Evolutionary conservation across 768 basidiomycete genomes (phyloP).

Genomic region (Mycena venus): DNA sequence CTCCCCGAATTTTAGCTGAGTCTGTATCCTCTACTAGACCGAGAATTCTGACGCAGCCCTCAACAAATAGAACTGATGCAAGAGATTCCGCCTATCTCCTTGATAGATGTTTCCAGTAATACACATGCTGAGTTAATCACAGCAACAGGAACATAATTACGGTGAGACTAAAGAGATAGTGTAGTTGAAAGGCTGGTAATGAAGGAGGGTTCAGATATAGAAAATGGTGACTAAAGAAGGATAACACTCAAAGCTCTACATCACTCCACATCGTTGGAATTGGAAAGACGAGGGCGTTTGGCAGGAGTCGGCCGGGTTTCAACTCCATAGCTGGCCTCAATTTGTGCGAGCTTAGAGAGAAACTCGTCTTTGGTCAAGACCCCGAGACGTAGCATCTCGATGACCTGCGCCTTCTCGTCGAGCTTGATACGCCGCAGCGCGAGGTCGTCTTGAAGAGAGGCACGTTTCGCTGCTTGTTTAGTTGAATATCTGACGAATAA

Average conservation of each 20-base stretch:
- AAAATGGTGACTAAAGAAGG: no score
- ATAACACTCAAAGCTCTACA: neutral
- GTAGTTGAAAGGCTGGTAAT: no score
- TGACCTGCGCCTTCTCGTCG: conserved; percentile 1
- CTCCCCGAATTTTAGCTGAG: no score
- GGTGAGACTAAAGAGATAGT: no score
- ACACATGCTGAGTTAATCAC: no score
- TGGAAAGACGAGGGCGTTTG: neutral
- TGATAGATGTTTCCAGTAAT: no score
- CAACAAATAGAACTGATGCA: no score
- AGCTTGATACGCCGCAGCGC: neutral
- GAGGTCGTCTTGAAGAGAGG: neutral
- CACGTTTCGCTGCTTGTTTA: neutral
- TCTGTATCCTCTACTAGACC: no score
- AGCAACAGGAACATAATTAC: no score
- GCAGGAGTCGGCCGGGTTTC: neutral
- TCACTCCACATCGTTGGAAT: neutral
- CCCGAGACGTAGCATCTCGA: neutral
- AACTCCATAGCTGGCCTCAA: neutral
- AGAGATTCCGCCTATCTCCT: no score
- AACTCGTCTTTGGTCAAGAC: neutral
- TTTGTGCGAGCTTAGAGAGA: neutral
- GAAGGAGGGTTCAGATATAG: no score
- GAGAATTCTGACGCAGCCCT: no score
- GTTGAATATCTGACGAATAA: neutral